These are phyloP conservation scores for Telfairia occidentalis DNA, from an alignment of 331 rosid genomes.

Conservation along the genomic window DNA sequence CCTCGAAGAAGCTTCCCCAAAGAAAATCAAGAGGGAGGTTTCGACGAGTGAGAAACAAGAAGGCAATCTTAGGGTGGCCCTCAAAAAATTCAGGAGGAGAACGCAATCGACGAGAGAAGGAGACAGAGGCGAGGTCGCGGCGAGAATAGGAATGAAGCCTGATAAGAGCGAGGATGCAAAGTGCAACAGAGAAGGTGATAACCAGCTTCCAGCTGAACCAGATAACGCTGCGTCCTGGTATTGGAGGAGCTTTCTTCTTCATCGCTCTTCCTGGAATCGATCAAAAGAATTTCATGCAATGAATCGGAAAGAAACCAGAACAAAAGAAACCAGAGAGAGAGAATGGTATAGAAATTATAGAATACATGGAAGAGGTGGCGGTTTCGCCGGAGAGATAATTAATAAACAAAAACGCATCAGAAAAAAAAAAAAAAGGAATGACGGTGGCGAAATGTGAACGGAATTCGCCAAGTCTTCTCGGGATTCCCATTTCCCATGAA, in stretches of 20 bases:
- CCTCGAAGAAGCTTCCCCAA: constrained; percentile 87
- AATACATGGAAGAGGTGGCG: constrained; percentile 8
- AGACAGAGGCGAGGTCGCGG: constrained; percentile 17
- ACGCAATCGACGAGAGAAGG: constrained; percentile 24
- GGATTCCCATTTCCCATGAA: not conserved
- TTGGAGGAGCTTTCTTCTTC: constrained; percentile 25
- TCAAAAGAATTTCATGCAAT: not conserved
- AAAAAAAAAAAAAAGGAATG: not conserved
- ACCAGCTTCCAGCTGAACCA: constrained; percentile 46
- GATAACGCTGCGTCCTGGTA: constrained; percentile 37
- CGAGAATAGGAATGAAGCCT: constrained; percentile 32
- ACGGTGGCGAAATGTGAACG: not conserved
- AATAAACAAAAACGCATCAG: constrained; percentile 5
- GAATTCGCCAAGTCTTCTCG: not conserved
- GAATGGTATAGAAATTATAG: too few species aligned
- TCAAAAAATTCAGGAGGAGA: constrained; percentile 20
- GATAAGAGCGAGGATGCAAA: constrained; percentile 47
- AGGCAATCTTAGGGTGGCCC: constrained; percentile 77
- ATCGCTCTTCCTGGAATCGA: constrained; percentile 30
- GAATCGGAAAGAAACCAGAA: not conserved
- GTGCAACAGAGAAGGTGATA: constrained; percentile 29
- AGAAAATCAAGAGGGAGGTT: constrained; percentile 84
- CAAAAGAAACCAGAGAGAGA: not conserved
- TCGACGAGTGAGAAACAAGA: constrained; percentile 70
- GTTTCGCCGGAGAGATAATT: not conserved